These are phyloP conservation scores for Cutaneotrichosporon mucoides DNA, from an alignment of 1,284 basidiomycete genomes.

Conservation along the genomic window DNA sequence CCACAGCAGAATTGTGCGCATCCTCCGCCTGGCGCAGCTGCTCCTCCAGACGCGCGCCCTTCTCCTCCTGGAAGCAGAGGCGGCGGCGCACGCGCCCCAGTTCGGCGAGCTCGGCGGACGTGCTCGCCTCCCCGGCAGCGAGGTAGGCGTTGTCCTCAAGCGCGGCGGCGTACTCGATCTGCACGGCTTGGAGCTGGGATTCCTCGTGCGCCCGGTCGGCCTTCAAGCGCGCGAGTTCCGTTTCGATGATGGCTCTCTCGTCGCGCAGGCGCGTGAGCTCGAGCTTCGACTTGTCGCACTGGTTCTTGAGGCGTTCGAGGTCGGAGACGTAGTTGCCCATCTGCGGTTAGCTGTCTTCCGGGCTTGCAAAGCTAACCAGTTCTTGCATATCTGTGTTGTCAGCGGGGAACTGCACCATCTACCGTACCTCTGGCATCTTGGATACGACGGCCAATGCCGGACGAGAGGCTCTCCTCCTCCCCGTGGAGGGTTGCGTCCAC, in stretches of 20 bases:
- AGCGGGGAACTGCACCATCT: not conserved
- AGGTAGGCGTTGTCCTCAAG: slow-evolving; percentile 16
- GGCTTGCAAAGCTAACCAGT: not conserved
- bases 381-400: slow-evolving; percentile 10
- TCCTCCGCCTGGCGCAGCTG: slow-evolving; percentile 11
- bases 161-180: slow-evolving; percentile 14
- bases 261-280: slow-evolving; percentile 9
- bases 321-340: slow-evolving; percentile 13
- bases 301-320: slow-evolving; percentile 10
- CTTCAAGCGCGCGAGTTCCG: not conserved
- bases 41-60: slow-evolving; percentile 11
- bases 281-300: slow-evolving; percentile 17
- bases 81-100: slow-evolving; percentile 24
- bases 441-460: slow-evolving; percentile 10
- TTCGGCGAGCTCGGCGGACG: slow-evolving; percentile 15
- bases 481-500: no score
- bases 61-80: slow-evolving; percentile 27
- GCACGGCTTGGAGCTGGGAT: slow-evolving; percentile 18
- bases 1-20: slow-evolving; percentile 11
- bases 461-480: no score
- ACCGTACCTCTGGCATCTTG: slow-evolving; percentile 6
- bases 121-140: not conserved
- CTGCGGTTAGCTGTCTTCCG: slow-evolving; percentile 6
- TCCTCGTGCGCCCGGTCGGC: slow-evolving; percentile 11
- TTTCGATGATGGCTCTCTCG: slow-evolving; percentile 7